Percentiles rank a stretch among this genome's conserved stretches.
phyloP scores from a whole-genome alignment of 1,284 basidiomycete genomes.

The Melampsora larici-populina region DNA sequence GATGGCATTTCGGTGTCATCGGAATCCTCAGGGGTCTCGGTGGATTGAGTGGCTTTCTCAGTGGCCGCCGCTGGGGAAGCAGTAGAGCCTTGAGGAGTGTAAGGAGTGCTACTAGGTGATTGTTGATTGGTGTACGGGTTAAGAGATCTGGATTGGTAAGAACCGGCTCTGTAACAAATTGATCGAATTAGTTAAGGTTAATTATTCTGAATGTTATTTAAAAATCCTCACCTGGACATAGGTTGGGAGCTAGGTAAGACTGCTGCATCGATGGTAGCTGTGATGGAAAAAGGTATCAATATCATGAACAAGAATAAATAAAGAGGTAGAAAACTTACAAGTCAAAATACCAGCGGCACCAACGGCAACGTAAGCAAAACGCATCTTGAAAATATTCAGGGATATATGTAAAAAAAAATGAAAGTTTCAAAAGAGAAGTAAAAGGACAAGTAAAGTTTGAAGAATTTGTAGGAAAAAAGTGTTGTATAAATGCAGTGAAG shows the following conservation, averaged over 20 bases:
- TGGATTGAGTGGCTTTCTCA: too few relatives aligned
- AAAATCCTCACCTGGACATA: not conserved
- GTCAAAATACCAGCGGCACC: not conserved
- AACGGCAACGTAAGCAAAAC: slow-evolving; percentile 5
- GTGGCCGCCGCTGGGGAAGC: too few relatives aligned
- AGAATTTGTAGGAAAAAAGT: too few relatives aligned
- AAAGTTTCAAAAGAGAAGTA: not conserved
- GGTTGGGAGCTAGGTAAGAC: not conserved
- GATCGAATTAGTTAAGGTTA: not conserved
- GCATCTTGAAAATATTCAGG: not conserved
- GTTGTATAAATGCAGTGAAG: too few relatives aligned
- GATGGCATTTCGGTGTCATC: too few relatives aligned
- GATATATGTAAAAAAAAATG: not conserved
- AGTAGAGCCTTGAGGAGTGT: too few relatives aligned
- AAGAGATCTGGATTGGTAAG: not conserved
- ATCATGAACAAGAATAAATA: not conserved
- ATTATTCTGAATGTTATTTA: not conserved
- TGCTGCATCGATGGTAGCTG: not conserved
- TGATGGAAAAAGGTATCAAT: not conserved
- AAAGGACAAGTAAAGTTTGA: too few relatives aligned
- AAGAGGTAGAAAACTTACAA: not conserved
- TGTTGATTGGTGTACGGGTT: slow-evolving; percentile 1
- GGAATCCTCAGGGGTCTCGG: too few relatives aligned
- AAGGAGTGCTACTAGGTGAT: too few relatives aligned
- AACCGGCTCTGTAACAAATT: not conserved